Base-by-base conservation (phyloP, 345 rosid species). In the Heritiera littoralis region DNA sequence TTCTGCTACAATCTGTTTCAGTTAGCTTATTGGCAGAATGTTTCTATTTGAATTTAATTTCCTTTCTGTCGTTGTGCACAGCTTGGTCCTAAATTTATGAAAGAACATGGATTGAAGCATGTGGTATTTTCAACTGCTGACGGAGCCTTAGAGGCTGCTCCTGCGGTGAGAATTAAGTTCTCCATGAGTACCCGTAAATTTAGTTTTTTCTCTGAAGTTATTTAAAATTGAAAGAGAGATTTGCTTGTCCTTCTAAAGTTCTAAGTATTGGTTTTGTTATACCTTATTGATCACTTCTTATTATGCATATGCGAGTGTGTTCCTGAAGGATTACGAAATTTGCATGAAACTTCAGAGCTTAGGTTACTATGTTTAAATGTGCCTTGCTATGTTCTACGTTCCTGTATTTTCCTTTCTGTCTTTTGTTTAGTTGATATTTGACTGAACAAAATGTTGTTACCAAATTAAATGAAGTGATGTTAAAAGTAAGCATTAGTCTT, bases 91-190 rank as follows among this genome's bases (percentile, higher is more conserved):
- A 92, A 94, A 82, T 96, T 94, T 84, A 87, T 92, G 92, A 78
- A 84, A 81, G 97, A 92, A 63, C 92, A 89, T 49, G 99, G 97
- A 76, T 74, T 93, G 77, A 84, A 85, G 85, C 92, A 97, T 79
- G 96, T 93, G 76, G 66, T 79, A 15, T 94, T 97, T 87, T 94
- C 94, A 82, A 92, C 93, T 84, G 99, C 97, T 69, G 99, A 96
- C 75, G 98, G 99, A 85, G 98, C 98, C 38, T 70, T 97, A 83
- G 99, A 94, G 88, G 99, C 99, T 76, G 98, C 98, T 74, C 98
- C 98, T 2, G 99, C 95, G 88, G 99, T 96, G 80, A 90, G 91
- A 83, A 72, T 80, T 32, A 54, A 54, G 13, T 46, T 69, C 56
- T 69, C 17, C 46, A 0, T 13, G 41, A 49, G 74, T 35, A 32